phyloP scores from a whole-genome alignment of 164 flowering plant genomes.

The Chimonanthus salicifolius region DNA sequence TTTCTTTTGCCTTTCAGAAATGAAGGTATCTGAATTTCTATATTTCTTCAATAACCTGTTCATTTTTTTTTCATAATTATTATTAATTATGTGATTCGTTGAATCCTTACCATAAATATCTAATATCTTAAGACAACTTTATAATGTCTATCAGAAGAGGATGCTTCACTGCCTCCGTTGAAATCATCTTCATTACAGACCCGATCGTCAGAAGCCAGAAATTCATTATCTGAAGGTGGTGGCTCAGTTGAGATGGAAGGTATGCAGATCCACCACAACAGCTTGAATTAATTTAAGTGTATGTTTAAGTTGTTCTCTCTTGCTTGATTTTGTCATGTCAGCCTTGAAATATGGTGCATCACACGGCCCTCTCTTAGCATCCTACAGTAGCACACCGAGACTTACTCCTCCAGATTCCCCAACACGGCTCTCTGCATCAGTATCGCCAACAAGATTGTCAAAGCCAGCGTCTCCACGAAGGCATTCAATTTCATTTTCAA shows the following conservation, averaged over 20 bases:
- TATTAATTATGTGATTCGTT: neutral
- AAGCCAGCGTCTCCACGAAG: constrained; percentile 68
- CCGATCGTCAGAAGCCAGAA: constrained; percentile 41
- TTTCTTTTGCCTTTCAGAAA: no score
- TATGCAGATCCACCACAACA: constrained; percentile 11
- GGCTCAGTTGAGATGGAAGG: constrained; percentile 41
- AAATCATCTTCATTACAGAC: constrained; percentile 40
- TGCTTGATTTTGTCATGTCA: constrained; percentile 16
- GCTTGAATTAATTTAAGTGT: neutral
- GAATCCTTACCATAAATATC: neutral
- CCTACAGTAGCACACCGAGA: constrained; percentile 70
- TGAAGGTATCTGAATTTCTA: no score
- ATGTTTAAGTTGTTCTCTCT: neutral
- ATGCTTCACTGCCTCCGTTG: constrained; percentile 35
- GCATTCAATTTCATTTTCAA: constrained; percentile 69
- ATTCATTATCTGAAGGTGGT: constrained; percentile 39
- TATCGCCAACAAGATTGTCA: constrained; percentile 59
- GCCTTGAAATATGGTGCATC: constrained; percentile 50
- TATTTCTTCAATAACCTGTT: neutral
- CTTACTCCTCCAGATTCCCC: constrained; percentile 90
- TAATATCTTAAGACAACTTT: constrained; percentile 1
- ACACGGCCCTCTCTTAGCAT: constrained; percentile 50
- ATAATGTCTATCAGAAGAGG: constrained; percentile 46
- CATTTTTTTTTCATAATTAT: no score
- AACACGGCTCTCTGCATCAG: constrained; percentile 55